Conservation (phyloP, 768 basidiomycete genomes). For the Leccinum olivaceopallidum region DNA sequence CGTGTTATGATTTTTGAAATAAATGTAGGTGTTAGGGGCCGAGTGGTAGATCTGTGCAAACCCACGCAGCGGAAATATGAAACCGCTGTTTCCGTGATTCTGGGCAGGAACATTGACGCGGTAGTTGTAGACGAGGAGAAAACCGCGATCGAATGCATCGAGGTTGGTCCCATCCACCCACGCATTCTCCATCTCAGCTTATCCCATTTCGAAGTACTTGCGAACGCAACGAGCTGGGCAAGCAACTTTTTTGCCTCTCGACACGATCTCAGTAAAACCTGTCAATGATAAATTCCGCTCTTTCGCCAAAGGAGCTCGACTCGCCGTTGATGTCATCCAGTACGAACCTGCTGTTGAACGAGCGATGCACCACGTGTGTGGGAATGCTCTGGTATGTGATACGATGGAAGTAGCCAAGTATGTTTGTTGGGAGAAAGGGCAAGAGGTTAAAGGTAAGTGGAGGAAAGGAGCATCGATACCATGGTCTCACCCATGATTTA, state of each 20-base stretch:
- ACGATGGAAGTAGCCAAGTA: too few relatives aligned
- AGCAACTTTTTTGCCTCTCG: conserved; percentile 98
- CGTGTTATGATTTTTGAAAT: neutral
- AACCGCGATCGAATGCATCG: conserved; percentile 96
- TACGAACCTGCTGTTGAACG: too few relatives aligned
- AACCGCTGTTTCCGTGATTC: conserved; percentile 84
- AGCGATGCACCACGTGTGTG: too few relatives aligned
- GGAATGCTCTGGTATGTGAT: too few relatives aligned
- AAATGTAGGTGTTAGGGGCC: conserved; percentile 78
- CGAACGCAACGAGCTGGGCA: conserved; percentile 93
- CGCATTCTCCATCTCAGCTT: neutral
- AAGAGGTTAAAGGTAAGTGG: too few relatives aligned
- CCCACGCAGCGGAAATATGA: conserved; percentile 93
- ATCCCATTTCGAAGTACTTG: conserved; percentile 66
- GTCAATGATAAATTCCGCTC: conserved; percentile 93
- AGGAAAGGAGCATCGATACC: too few relatives aligned
- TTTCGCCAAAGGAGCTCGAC: conserved; percentile 52
- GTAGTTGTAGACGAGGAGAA: conserved; percentile 97
- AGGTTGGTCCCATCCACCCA: conserved; percentile 47
- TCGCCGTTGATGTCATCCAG: too few relatives aligned
- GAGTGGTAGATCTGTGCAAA: conserved; percentile 92
- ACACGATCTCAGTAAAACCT: conserved; percentile 93
- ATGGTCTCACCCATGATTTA: too few relatives aligned
- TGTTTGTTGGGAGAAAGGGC: too few relatives aligned
- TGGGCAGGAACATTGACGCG: conserved; percentile 94